These are phyloP conservation scores for Paramecium biaurelia DNA, from an alignment of 73 alveolate genomes.

Conservation along the genomic window DNA sequence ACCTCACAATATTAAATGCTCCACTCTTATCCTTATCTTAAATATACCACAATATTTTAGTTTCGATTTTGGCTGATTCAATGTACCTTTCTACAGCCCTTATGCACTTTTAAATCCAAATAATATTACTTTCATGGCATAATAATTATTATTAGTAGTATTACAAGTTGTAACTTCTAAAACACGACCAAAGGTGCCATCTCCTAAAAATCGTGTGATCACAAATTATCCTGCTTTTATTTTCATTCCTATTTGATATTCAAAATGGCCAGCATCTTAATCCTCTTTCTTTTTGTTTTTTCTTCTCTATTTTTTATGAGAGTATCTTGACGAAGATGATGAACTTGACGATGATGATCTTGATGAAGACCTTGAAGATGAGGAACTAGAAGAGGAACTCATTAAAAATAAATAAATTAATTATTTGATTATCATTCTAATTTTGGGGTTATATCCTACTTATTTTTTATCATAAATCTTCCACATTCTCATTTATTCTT, in stretches of 20 bases:
- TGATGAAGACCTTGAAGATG: neutral
- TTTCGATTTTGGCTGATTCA: conserved; percentile 56
- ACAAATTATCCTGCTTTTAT: conserved; percentile 43
- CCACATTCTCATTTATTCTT: neutral
- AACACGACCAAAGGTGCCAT: conserved; percentile 99
- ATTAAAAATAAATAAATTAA: neutral
- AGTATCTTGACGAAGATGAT: conserved; percentile 19
- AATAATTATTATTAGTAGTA: neutral
- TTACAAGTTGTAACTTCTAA: conserved; percentile 54
- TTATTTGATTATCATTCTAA: neutral
- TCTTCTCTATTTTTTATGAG: neutral
- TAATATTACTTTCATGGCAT: conserved; percentile 45
- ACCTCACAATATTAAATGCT: conserved; percentile 27
- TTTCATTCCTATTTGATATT: conserved; percentile 31
- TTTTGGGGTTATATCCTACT: neutral
- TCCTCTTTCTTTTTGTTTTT: neutral
- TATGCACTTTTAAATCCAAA: conserved; percentile 31
- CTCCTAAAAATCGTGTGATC: conserved; percentile 60
- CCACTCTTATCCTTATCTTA: conserved; percentile 39
- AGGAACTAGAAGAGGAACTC: neutral
- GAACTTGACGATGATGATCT: neutral
- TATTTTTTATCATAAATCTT: neutral
- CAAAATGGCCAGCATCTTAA: conserved; percentile 61
- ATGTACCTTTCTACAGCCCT: conserved; percentile 62
- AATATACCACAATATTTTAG: conserved; percentile 49